Base-by-base conservation (phyloP, 1,284 basidiomycete genomes). In the Mycosarcoma maydis region DNA sequence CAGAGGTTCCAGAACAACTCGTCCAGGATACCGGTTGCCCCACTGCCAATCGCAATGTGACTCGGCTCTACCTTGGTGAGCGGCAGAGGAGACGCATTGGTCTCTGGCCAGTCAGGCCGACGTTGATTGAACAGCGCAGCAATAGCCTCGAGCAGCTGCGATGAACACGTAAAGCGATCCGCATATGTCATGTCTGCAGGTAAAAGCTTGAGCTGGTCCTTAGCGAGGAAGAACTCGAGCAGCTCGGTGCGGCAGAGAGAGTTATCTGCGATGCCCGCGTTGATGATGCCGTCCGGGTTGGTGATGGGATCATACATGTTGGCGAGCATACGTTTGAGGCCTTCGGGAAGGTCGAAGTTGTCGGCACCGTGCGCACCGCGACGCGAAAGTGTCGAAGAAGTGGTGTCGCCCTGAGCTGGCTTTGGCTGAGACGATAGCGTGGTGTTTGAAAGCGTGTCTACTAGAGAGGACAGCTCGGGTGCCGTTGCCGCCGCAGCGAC, bases 251-350 rank as follows among this genome's bases (percentile, higher is more conserved):
- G 66, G 29, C 73, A 60, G 34, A 76, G 59, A 7, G 52, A 49
- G 43, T 76, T 76, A 43, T 76, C 75, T 1, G 75, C 75, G 24
- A 76, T 61, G 27, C 75, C 75, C 11, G 74, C 58, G 19, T 71
- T 67, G 50, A 76, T 68, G 50, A 76, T 68, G 44, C 75, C 75
- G 10, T 60, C 14, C 1, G 75, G 75, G 42, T 76, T 76, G 42
- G 50, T 54, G 38, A 39, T 32, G 13, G 52, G 53, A 19, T 73
- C 73, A 50, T 68, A 73, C 32, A 56, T 37, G 53, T 75, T 58
- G 45, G 40, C 23, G 16, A 72, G 50, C 17, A 64, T 23, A 8
- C 49, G 50, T 26, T 47, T 46, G 19, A 59, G 19, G n/a, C 60
- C 66, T 30, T 51, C 43, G 29, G 60, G 47, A 4, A 74, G 23